Evolutionary conservation across 2,329 filamentous ascomycete species (phyloP).

Genomic region (Dothideomycetes sp.): DNA sequence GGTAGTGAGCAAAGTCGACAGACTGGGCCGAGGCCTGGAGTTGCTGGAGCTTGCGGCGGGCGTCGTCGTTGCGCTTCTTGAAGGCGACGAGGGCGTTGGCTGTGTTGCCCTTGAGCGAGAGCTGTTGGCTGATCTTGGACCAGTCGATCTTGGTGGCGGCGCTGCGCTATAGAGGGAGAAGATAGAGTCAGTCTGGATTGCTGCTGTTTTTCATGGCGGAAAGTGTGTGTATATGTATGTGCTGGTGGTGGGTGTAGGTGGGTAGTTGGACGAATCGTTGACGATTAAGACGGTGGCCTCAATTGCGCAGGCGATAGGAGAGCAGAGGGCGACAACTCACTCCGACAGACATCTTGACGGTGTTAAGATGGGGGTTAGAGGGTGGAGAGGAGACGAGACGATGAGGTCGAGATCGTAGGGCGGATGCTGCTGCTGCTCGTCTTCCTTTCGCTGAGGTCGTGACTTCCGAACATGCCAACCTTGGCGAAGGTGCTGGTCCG

Average conservation of each 20-base stretch:
- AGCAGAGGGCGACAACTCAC: slow-evolving; percentile 42
- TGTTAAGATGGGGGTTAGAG: slow-evolving; percentile 32
- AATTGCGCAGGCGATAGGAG: not conserved
- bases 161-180: slow-evolving; percentile 61
- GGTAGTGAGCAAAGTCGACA: slow-evolving; percentile 92
- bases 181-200: not conserved
- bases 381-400: slow-evolving; percentile 33
- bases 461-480: too few species aligned
- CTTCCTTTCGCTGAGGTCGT: too few species aligned
- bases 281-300: too few species aligned
- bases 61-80: slow-evolving; percentile 99
- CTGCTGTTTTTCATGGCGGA: not conserved
- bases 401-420: slow-evolving; percentile 8
- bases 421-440: too few species aligned
- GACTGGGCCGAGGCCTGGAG: slow-evolving; percentile 77
- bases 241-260: not conserved
- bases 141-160: slow-evolving; percentile 99
- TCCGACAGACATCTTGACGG: slow-evolving; percentile 55
- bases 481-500: too few species aligned
- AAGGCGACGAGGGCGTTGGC: slow-evolving; percentile 84
- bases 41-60: slow-evolving; percentile 80
- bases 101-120: slow-evolving; percentile 93
- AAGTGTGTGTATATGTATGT: not conserved
- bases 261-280: not conserved
- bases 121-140: slow-evolving; percentile 86